Evolutionary conservation across 2,329 filamentous ascomycete species (phyloP), one percentile per base, ranked within the genome.

Genomic region (Polytolypa hystricis): DNA sequence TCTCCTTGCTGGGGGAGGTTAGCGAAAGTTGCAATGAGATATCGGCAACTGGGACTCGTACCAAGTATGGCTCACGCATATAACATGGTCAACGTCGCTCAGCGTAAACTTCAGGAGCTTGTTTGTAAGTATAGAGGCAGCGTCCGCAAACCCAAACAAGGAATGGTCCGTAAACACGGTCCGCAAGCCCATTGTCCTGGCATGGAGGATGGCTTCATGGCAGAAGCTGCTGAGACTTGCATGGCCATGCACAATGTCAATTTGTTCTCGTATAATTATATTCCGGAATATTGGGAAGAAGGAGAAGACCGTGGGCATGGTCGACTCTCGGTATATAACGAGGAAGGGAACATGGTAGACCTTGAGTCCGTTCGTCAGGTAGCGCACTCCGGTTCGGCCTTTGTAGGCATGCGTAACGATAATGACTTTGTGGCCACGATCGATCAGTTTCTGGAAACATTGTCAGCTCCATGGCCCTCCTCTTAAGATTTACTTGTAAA

Each of bases 111-210:
- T 98, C 38, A 98, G 71, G 26, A 98, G 68, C 65, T 98, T 98
- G 58, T 98, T 98, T 20, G 89, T 93, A 41, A 98, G 68, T 45
- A 98, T 98, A 47, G 89, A 96, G 1, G 77, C 85, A 1, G 91
- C 87, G 61, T 98, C 93, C 30, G 89, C 91, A 53, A 98, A 98
- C 1, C 91, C 91, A 64, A 96, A 96, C 3, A 98, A 70, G 27
- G 87, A 95, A 60, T 98, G 91, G 53, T 98, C 91, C 1, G 91
- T 98, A 54, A 96, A 96, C 30, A 95, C 89, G 0, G 93, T 95
- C 34, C 87, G 77, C 48, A 98, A 58, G 1, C 91, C 87, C 93
- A 98, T 98, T 3, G 91, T 96, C 38, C 91, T 71, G 8, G 84
- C 91, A 63, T 98, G 91, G 7, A 98, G 64, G 40, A 98, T 93